Conservation (phyloP, 2,329 filamentous ascomycete genomes). For the Neonectria hederae region DNA sequence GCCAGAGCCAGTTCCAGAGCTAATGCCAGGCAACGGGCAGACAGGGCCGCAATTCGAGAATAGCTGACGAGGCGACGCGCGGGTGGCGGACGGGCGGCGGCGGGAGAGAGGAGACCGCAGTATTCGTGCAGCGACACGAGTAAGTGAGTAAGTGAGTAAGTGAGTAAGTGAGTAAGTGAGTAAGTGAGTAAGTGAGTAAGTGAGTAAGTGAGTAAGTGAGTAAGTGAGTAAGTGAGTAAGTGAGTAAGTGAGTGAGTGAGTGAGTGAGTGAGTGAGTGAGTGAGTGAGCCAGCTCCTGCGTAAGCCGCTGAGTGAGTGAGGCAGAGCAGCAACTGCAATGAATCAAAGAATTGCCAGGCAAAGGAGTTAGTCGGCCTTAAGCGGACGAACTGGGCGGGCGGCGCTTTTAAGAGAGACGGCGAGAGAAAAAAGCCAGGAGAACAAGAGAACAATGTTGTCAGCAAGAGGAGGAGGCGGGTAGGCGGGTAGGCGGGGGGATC, state of each 20-base stretch:
- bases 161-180: background rate
- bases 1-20: background rate
- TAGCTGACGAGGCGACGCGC: background rate
- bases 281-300: background rate
- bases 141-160: background rate
- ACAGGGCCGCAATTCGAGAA: background rate
- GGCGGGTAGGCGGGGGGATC: background rate
- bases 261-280: background rate
- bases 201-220: too few relatives aligned
- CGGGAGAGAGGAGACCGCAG: background rate
- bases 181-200: background rate
- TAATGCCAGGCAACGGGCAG: background rate
- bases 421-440: background rate
- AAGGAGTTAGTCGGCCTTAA: constrained; percentile 8
- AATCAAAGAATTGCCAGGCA: constrained; percentile 1
- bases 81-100: background rate
- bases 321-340: background rate
- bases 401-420: constrained; percentile 3
- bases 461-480: constrained; percentile 4
- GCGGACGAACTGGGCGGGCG: constrained; percentile 9
- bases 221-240: background rate
- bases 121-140: constrained; percentile 1
- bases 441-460: background rate
- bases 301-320: background rate
- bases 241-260: background rate